These are phyloP conservation scores for Spergularia bocconei DNA, from an alignment of 148 eudicot genomes.

Conservation along the genomic window DNA sequence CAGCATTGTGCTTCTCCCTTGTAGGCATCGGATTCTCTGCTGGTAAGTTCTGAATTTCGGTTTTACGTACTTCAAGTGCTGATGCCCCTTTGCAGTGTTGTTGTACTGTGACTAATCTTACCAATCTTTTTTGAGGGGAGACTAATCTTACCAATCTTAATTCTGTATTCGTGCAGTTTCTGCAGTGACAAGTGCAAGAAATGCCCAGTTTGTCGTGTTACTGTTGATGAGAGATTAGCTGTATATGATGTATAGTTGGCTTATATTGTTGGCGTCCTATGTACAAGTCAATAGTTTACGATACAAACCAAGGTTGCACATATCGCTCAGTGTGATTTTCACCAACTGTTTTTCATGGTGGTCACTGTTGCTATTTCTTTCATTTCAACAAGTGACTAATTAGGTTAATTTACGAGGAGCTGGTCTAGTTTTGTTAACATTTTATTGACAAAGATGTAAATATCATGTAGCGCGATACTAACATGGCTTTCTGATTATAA, in stretches of 20 bases:
- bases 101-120: not conserved
- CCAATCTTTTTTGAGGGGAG: too few relatives aligned
- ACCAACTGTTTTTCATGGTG: conserved; percentile 18
- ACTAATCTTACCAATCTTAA: not conserved
- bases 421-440: conserved; percentile 1
- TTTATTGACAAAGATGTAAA: conserved; percentile 15
- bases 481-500: conserved; percentile 2
- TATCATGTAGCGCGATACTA: conserved; percentile 5
- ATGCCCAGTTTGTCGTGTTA: conserved; percentile 82
- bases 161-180: conserved; percentile 46
- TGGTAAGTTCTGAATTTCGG: conserved; percentile 37
- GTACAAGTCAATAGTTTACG: not conserved
- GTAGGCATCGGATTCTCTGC: conserved; percentile 91
- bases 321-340: conserved; percentile 12
- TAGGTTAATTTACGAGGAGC: conserved; percentile 10
- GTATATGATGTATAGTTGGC: conserved; percentile 75
- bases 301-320: not conserved
- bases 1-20: conserved; percentile 76
- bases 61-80: not conserved
- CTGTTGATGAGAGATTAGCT: conserved; percentile 63
- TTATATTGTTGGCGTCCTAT: not conserved
- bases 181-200: conserved; percentile 79
- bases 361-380: conserved; percentile 15
- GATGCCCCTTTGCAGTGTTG: not conserved
- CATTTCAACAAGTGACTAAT: not conserved